phyloP scores from a whole-genome alignment of 179 eudicot species.

The Amaranthus tricolor region DNA sequence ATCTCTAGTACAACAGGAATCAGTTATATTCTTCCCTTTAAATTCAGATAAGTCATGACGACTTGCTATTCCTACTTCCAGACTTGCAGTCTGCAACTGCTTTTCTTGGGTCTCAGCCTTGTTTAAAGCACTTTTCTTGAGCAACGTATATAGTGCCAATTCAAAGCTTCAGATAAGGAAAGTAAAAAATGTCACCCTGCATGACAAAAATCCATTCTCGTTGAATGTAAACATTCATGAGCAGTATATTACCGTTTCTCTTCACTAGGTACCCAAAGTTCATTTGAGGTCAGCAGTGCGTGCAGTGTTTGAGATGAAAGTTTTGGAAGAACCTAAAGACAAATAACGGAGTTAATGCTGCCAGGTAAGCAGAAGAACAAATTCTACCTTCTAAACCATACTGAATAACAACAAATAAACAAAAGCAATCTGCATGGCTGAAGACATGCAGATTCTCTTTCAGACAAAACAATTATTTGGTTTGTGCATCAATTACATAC shows the following conservation, averaged over 20 bases:
- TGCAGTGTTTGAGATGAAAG: slow-evolving; percentile 91
- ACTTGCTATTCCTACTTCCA: slow-evolving; percentile 35
- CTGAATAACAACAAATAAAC: background rate
- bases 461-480: no score
- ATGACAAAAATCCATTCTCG: slow-evolving; percentile 11
- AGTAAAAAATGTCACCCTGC: slow-evolving; percentile 18
- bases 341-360: background rate
- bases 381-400: background rate
- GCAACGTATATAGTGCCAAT: slow-evolving; percentile 71
- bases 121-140: slow-evolving; percentile 54
- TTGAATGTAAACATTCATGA: slow-evolving; percentile 5
- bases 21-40: slow-evolving; percentile 45
- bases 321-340: slow-evolving; percentile 79
- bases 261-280: slow-evolving; percentile 92
- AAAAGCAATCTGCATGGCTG: slow-evolving; percentile 3
- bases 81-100: slow-evolving; percentile 37
- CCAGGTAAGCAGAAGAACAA: background rate
- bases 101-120: slow-evolving; percentile 49
- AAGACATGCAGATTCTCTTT: background rate
- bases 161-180: slow-evolving; percentile 60
- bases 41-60: slow-evolving; percentile 38
- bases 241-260: slow-evolving; percentile 69
- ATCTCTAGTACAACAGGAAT: slow-evolving; percentile 37
- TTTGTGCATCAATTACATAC: background rate
- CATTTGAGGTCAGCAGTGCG: slow-evolving; percentile 88